Evolutionary conservation across 139 green algal species (phyloP).

Genomic region (Picochlorum sp.): DNA sequence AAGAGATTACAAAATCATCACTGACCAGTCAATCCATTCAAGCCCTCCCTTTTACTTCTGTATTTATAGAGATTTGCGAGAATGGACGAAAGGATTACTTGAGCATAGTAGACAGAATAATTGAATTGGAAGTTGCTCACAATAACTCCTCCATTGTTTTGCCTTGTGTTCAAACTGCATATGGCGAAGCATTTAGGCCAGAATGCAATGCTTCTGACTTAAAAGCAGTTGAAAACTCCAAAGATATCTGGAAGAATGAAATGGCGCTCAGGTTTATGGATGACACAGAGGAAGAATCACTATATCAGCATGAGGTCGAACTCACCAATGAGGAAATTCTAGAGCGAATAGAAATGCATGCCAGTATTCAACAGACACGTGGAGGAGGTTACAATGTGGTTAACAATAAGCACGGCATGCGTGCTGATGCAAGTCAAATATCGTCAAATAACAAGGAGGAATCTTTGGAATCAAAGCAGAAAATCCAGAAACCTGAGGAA

Average conservation of each 20-base stretch:
- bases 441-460: background rate
- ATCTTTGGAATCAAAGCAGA: background rate
- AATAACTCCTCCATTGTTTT: too few relatives aligned
- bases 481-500: background rate
- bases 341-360: background rate
- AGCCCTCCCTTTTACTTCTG: background rate
- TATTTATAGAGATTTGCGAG: background rate
- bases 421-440: background rate
- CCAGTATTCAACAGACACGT: background rate
- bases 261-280: background rate
- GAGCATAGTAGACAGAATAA: too few relatives aligned
- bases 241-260: background rate
- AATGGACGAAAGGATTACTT: background rate
- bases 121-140: too few relatives aligned
- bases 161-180: background rate
- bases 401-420: background rate
- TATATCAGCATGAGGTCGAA: background rate
- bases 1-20: background rate
- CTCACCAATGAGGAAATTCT: conserved; percentile 1
- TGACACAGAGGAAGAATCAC: background rate
- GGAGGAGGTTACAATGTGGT: background rate
- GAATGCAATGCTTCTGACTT: background rate
- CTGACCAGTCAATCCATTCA: background rate
- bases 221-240: background rate
- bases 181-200: background rate